phyloP scores from a whole-genome alignment of 2,329 filamentous ascomycete genomes.

The Westerdykella ornata region DNA sequence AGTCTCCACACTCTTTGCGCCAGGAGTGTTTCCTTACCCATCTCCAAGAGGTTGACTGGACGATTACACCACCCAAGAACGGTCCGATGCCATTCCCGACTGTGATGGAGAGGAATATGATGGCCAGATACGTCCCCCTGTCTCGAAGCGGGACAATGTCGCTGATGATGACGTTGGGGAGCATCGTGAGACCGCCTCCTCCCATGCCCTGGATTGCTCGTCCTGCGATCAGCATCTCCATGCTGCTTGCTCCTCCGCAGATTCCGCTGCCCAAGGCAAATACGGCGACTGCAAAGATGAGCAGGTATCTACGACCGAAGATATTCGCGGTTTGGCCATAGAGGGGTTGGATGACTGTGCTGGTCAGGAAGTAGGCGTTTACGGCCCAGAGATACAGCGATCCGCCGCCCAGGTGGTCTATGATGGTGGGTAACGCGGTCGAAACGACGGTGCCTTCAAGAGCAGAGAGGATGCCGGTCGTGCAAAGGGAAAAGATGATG shows the following conservation, averaged over 20 bases:
- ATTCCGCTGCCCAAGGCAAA: slow-evolving; percentile 49
- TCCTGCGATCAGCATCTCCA: slow-evolving; percentile 46
- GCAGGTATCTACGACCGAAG: slow-evolving; percentile 41
- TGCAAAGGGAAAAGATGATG: slow-evolving; percentile 20
- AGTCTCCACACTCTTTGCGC: too few species aligned
- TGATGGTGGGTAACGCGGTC: slow-evolving; percentile 7
- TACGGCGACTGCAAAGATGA: slow-evolving; percentile 29
- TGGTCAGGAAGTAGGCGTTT: slow-evolving; percentile 28
- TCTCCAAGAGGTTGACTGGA: slow-evolving; percentile 25
- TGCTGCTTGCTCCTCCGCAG: slow-evolving; percentile 41
- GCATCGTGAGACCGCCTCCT: slow-evolving; percentile 37
- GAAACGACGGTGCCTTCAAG: slow-evolving; percentile 25
- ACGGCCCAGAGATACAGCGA: slow-evolving; percentile 33
- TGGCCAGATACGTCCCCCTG: slow-evolving; percentile 37
- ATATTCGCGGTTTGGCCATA: slow-evolving; percentile 45
- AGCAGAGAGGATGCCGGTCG: slow-evolving; percentile 16
- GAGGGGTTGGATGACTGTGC: slow-evolving; percentile 41
- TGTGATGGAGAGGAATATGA: slow-evolving; percentile 36
- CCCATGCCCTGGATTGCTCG: slow-evolving; percentile 48
- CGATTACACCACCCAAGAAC: slow-evolving; percentile 16
- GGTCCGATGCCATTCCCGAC: slow-evolving; percentile 45
- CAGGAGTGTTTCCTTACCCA: too few species aligned
- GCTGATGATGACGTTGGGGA: slow-evolving; percentile 39
- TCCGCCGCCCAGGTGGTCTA: background rate
- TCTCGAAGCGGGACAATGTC: slow-evolving; percentile 40